Conservation (phyloP, 306 rosid species). For the Begonia fuchsioides region DNA sequence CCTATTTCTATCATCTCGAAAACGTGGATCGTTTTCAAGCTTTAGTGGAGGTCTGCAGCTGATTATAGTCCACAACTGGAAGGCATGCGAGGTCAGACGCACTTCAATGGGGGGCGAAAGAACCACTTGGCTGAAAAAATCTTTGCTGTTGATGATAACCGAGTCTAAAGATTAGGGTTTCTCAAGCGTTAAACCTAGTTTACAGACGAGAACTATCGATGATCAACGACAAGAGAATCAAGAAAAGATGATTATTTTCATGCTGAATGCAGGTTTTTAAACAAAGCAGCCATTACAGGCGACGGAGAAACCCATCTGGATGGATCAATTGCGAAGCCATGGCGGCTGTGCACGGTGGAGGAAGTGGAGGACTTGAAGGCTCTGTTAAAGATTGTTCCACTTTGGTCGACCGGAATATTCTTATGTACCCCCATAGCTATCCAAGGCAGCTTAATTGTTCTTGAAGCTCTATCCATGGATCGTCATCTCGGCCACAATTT, state of each 20-base stretch:
- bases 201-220: no score
- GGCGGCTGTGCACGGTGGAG: constrained; percentile 38
- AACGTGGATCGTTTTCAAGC: no score
- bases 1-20: neutral
- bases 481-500: constrained; percentile 40
- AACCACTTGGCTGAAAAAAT: no score
- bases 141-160: no score
- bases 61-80: neutral
- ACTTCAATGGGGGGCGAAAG: no score
- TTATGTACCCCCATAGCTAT: constrained; percentile 29
- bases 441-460: constrained; percentile 28
- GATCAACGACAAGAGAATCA: no score
- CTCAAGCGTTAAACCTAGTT: no score
- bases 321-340: constrained; percentile 29
- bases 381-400: constrained; percentile 25
- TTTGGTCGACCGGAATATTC: constrained; percentile 37
- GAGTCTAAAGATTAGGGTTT: no score
- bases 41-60: no score
- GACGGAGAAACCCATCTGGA: constrained; percentile 29
- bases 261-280: constrained; percentile 26
- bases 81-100: no score
- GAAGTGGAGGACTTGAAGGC: constrained; percentile 49
- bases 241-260: neutral
- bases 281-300: constrained; percentile 27
- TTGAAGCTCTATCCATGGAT: constrained; percentile 49